Conservation (phyloP, 2,329 filamentous ascomycete species). For the Berkeleyomyces rouxiae region DNA sequence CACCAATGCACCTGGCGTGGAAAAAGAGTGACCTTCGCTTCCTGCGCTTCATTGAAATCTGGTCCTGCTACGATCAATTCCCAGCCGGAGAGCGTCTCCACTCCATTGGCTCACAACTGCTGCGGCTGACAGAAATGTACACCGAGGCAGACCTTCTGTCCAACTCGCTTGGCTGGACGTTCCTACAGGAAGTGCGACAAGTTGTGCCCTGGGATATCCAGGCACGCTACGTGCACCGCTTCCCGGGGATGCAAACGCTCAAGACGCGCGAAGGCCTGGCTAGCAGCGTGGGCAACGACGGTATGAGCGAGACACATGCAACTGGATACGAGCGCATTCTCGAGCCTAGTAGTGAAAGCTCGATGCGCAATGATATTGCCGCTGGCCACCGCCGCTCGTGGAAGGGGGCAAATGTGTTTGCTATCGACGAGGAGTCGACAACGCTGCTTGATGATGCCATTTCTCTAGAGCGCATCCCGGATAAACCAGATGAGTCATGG, state of each 20-base stretch:
- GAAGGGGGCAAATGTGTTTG: slow-evolving; percentile 45
- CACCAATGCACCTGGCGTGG: slow-evolving; percentile 23
- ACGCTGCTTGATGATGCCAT: slow-evolving; percentile 65
- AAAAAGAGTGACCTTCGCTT: slow-evolving; percentile 35
- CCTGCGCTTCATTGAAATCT: slow-evolving; percentile 53
- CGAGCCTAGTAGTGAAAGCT: slow-evolving; percentile 27
- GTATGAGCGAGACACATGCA: not conserved
- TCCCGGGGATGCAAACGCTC: slow-evolving; percentile 27
- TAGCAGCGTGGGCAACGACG: not conserved
- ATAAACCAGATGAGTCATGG: slow-evolving; percentile 43
- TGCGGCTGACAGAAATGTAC: slow-evolving; percentile 48
- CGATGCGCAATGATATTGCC: slow-evolving; percentile 28
- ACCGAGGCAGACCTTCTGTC: slow-evolving; percentile 29
- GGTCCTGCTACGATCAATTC: slow-evolving; percentile 43
- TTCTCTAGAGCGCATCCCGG: slow-evolving; percentile 45
- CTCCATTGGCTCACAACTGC: slow-evolving; percentile 44
- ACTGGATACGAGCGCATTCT: slow-evolving; percentile 42
- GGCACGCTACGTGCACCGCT: slow-evolving; percentile 41
- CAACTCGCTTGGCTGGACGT: slow-evolving; percentile 38
- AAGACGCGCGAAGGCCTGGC: slow-evolving; percentile 12
- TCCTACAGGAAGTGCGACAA: slow-evolving; percentile 60
- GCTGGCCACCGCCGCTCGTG: slow-evolving; percentile 40
- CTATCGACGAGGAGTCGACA: slow-evolving; percentile 52
- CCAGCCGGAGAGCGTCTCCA: slow-evolving; percentile 34
- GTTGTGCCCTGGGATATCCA: slow-evolving; percentile 55